Evolutionary conservation across 2,329 filamentous ascomycete species (phyloP), one percentile per base, ranked within the genome.

Genomic region (Colletotrichum nymphaeae): DNA sequence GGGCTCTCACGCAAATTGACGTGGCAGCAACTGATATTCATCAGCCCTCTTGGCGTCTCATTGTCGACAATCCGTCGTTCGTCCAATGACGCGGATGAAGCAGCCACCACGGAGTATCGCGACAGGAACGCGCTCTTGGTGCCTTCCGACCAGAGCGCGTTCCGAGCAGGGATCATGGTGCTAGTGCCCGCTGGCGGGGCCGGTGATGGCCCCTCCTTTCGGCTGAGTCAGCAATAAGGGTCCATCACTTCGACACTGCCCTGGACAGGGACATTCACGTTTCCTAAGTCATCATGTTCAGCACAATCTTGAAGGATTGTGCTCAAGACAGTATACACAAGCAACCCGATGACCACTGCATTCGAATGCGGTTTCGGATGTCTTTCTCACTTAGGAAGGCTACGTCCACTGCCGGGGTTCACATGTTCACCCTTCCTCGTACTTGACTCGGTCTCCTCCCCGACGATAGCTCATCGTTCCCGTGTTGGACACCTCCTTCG

Each of bases 301-400:
- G 22, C 55, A 46, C 22, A 35, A 7, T 37, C 22, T 22, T 32
- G 46, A 19, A 63, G 60, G 56, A 24, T 19, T 30, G 37, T 59
- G 63, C 42, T 26, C 35, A 16, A 24, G 58, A 19, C 9, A n/a
- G n/a, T 4, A 46, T 64, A 53, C 58, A 69, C 65, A 59, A 59
- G 69, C 69, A 64, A 5, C 58, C 16, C n/a, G 22, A 42, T 56
- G 69, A 58, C 53, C 58, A 69, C 14, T 64, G 59, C 64, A 22
- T 37, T n/a, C 46, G 37, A 63, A 52, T 26, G 32, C 19, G 37
- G 26, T 53, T 69, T 22, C 55, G 60, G 28, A 35, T 28, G 19
- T 19, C 8, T 8, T n/a, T 11, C 8, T 49, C n/a, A 11, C 8
- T 16, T 62, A 11, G 58, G 52, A 53, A 2, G 26, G 14, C 56